Evolutionary conservation across 768 basidiomycete species (phyloP), one percentile per base, ranked within the genome.

Genomic region (Calocybe cyanea): DNA sequence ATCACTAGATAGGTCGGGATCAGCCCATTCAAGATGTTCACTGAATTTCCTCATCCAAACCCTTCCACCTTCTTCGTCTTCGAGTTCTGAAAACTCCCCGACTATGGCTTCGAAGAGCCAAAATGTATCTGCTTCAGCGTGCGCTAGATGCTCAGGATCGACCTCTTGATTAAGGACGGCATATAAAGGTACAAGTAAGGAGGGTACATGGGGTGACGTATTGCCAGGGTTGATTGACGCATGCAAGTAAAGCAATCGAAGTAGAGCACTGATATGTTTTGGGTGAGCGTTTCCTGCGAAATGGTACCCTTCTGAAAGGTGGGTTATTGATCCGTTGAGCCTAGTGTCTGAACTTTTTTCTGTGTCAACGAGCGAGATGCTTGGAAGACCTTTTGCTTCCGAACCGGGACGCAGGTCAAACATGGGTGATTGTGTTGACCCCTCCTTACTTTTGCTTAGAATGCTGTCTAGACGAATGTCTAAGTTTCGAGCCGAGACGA

Each of bases 41-140:
- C 82, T 76, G 31, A 91, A 67, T 48, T 70, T 78, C 41, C 65
- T 71, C 66, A 80, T 80, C 86, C 85, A 89, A 19, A 72, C 34
- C 38, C 66, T 73, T 6, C 76, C 77, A 13, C 76, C 76, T 21
- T 82, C 81, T 46, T 82, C 80, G 41, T 84, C 83, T 48, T 83
- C 82, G n/a, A 91, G 59, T 41, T 87, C 87, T 1, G 77, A 69
- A 39, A 90, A 77, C 56, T 90, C 87, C 20, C 81, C 79, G 0
- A 88, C 66, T 54, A 90, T 70, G 0, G 80, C 75, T 60, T 89
- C 86, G 45, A 90, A 85, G 4, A 89, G 56, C 88, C 87, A 91
- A 60, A 91, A 91, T 0, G 83, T 75, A 55, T 91, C 88, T 1
- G 88, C 87, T 61, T 91, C 88, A 4, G 74, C 75, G 59, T 89